A percentile compares a stretch with the other conserved stretches of the same genome.
Evolutionary conservation across 208 protist genomes (phyloP).

Genomic region (Crithidia thermophila): DNA sequence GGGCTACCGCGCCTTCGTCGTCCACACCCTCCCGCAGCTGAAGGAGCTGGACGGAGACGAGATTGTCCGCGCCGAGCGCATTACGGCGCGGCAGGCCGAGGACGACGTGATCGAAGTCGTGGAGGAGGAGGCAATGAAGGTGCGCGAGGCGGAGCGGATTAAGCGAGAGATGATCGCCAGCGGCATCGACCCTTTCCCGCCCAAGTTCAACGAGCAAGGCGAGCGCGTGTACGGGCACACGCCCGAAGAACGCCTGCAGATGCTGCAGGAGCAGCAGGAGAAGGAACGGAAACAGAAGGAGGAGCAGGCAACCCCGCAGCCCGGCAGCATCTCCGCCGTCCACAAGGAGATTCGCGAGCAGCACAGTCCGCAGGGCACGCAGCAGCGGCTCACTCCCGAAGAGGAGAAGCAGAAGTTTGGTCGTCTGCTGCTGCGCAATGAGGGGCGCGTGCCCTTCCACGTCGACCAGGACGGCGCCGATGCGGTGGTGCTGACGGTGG

Average conservation of each 20-base stretch:
- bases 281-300: constrained; percentile 45
- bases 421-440: constrained; percentile 91
- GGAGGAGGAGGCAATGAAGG: constrained; percentile 49
- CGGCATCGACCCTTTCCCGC: constrained; percentile 79
- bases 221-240: constrained; percentile 92
- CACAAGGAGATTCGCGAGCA: constrained; percentile 65
- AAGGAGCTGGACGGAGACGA: constrained; percentile 89
- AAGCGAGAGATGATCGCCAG: constrained; percentile 73
- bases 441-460: constrained; percentile 87
- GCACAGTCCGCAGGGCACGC: constrained; percentile 50
- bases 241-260: constrained; percentile 88
- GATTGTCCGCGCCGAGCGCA: constrained; percentile 84
- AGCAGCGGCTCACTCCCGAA: constrained; percentile 68
- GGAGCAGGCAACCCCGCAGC: constrained; percentile 37
- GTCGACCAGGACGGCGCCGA: constrained; percentile 80
- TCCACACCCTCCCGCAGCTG: constrained; percentile 93
- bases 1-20: constrained; percentile 93
- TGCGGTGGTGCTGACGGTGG: constrained; percentile 81
- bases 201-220: constrained; percentile 87
- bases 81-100: constrained; percentile 86
- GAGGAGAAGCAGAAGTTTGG: constrained; percentile 90
- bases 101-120: constrained; percentile 54
- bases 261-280: constrained; percentile 85
- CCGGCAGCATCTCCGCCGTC: constrained; percentile 60
- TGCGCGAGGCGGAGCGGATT: constrained; percentile 65